Percentiles rank a stretch among this genome's conserved stretches.
Evolutionary conservation across 73 alveolate genomes (phyloP).

Genomic region (Tetrahymena borealis): DNA sequence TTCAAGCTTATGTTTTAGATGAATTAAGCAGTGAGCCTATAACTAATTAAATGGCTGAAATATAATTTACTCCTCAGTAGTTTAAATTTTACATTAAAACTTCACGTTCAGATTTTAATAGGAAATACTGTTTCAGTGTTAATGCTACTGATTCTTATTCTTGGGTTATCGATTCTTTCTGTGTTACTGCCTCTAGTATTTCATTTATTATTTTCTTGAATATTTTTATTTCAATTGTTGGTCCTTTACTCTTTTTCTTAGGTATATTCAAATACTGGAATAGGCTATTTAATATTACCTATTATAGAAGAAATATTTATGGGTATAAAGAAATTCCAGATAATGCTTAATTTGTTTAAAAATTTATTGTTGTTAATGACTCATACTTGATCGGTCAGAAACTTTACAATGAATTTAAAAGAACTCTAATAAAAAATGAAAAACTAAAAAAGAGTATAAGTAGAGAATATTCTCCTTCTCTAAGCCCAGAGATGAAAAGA

Average conservation of each 20-base stretch:
- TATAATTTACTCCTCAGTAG: background rate
- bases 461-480: background rate
- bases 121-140: background rate
- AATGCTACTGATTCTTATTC: background rate
- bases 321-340: background rate
- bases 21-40: background rate
- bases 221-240: background rate
- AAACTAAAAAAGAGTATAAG: background rate
- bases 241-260: background rate
- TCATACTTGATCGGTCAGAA: background rate
- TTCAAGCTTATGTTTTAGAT: background rate
- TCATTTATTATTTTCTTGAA: background rate
- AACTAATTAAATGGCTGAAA: background rate
- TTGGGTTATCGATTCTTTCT: background rate
- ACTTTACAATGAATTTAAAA: background rate
- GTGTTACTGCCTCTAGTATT: background rate
- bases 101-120: background rate
- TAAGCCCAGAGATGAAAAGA: background rate
- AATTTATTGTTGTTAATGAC: background rate
- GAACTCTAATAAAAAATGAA: background rate
- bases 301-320: background rate
- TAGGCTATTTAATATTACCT: background rate
- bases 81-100: background rate
- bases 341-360: background rate
- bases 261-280: background rate